Base-by-base conservation (phyloP, 768 basidiomycete genomes). In the Leccinum broughii region DNA sequence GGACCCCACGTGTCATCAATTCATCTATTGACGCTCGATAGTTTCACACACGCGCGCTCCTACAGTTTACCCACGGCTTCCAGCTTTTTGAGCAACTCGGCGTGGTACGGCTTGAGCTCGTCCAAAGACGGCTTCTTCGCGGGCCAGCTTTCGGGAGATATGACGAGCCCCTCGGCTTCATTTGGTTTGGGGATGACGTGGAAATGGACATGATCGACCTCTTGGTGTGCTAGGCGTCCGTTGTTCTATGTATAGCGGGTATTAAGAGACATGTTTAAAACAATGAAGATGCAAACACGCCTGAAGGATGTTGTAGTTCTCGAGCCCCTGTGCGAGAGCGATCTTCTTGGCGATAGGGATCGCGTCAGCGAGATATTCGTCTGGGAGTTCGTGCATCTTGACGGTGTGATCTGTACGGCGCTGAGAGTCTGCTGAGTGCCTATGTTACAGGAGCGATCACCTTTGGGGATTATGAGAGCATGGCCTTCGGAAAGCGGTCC, bases 161-260 rank as follows among this genome's bases (percentile, higher is more conserved):
- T 77, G 13, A 85, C 85, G 28, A 99, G 81, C 4, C 96, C 96
- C 65, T 90, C 86, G 0, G 9, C 37, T 5, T 82, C 70, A 50
- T 86, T 83, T 6, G 91, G 93, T 72, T 97, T 98, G 3, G 95
- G 95, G 62, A 98, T 95, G 66, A 98, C 81, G 68, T 98, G 94
- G 77, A 94, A 94, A 72, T 96, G 93, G 14, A 94, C 93, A 67
- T 96, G 94, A 57, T 87, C 83, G 28, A 96, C 93, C 55, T 83
- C 78, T 77, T 85, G 86, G 69, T 83, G 87, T 56, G 83, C 89
- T 65, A 82, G 75, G 44, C 77, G 72, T 4, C 89, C 88, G 66
- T 90, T 90, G 77, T 90, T 90, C 86, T 88, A 64, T 32, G 17
- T 22, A 24, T 6, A 28, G 7, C 13, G 14, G 3, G 10, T 56